phyloP scores from a whole-genome alignment of 176 grass and related monocot species.

The Rhynchospora pubera region DNA sequence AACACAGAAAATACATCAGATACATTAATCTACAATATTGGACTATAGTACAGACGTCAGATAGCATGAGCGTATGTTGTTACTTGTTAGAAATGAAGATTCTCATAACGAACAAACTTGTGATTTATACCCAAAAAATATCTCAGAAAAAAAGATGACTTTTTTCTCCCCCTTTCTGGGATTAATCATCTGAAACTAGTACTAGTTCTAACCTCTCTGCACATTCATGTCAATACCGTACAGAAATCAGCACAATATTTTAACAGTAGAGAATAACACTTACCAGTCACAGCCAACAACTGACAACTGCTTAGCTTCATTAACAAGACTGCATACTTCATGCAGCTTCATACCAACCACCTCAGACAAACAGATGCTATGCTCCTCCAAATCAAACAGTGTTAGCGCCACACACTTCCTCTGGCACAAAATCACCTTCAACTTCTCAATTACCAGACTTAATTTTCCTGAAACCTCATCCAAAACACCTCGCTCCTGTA shows the following conservation, averaged over 20 bases:
- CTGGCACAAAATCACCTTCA: constrained; percentile 38
- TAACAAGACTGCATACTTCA: constrained; percentile 27
- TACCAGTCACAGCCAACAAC: constrained; percentile 17
- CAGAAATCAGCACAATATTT: not conserved
- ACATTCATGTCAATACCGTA: not conserved
- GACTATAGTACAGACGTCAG: not conserved
- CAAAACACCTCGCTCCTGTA: constrained; percentile 32
- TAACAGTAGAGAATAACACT: not conserved
- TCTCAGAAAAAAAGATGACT: not conserved
- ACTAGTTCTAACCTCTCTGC: not conserved
- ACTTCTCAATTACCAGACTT: constrained; percentile 28
- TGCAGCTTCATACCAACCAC: constrained; percentile 42
- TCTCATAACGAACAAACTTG: not conserved
- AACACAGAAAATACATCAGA: not conserved
- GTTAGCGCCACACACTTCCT: constrained; percentile 17
- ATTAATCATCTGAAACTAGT: not conserved
- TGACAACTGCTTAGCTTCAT: constrained; percentile 47
- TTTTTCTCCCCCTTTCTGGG: not conserved
- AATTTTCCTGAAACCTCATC: constrained; percentile 47
- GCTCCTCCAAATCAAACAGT: constrained; percentile 20
- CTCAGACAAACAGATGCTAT: constrained; percentile 26
- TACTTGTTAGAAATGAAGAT: too few relatives aligned
- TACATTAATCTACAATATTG: not conserved
- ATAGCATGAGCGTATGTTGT: too few relatives aligned
- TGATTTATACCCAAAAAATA: not conserved